Conservation (phyloP, 176 grass and related monocot species). For the Chrysopogon serrulatus region DNA sequence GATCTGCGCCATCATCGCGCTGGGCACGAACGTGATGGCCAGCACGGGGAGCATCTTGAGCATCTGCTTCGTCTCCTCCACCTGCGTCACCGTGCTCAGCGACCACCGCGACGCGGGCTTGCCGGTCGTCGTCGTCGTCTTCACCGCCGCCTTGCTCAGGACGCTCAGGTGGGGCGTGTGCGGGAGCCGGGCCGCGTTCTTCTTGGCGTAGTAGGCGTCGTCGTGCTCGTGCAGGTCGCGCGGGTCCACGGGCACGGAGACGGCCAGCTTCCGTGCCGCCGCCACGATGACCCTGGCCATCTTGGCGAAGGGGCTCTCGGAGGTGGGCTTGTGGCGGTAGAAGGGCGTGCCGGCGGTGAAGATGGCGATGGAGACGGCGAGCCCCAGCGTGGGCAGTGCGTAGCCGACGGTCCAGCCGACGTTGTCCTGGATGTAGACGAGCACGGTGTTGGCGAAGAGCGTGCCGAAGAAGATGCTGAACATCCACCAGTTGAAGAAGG, state of each 20-base stretch:
- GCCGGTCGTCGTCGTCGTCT: conserved; percentile 18
- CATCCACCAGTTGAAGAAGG: conserved; percentile 99
- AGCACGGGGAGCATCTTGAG: too few species aligned
- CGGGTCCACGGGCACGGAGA: conserved; percentile 31
- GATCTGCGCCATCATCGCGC: conserved; percentile 64
- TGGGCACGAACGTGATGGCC: conserved; percentile 45
- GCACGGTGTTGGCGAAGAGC: conserved; percentile 74
- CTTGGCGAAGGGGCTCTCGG: conserved; percentile 69
- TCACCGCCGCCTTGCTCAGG: conserved; percentile 75
- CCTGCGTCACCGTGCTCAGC: conserved; percentile 55
- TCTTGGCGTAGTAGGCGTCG: conserved; percentile 45
- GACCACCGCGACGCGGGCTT: conserved; percentile 44
- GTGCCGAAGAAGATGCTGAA: conserved; percentile 99
- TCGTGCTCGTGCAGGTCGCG: conserved; percentile 69
- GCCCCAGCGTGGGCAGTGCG: conserved; percentile 70
- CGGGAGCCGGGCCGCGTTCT: conserved; percentile 22
- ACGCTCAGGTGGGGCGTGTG: conserved; percentile 37
- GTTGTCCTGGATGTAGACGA: conserved; percentile 88
- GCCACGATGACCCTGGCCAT: conserved; percentile 70
- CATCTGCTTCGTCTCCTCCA: too few species aligned
- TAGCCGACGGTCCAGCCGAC: conserved; percentile 85
- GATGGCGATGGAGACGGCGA: conserved; percentile 66
- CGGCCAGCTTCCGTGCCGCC: conserved; percentile 39
- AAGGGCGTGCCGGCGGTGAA: conserved; percentile 72
- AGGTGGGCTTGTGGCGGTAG: conserved; percentile 74